Conservation (phyloP, 306 rosid species). For the Cucurbita pepo region DNA sequence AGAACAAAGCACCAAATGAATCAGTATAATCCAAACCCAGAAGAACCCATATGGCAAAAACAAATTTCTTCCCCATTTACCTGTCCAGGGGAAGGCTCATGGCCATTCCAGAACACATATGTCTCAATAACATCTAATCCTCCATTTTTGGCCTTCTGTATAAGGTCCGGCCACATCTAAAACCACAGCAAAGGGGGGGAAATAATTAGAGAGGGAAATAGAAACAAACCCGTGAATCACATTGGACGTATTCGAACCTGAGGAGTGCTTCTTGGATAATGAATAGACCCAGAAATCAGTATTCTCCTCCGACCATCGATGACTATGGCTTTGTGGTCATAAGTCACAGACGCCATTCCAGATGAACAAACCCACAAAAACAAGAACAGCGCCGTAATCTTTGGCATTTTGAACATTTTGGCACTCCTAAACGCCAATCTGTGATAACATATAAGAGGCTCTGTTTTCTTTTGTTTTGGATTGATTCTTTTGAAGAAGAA, state of each 20-base stretch:
- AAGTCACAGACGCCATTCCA: constrained; percentile 41
- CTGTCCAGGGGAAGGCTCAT: constrained; percentile 77
- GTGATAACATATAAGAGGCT: neutral
- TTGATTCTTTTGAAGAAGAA: constrained; percentile 6
- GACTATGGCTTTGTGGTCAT: constrained; percentile 54
- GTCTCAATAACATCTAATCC: constrained; percentile 89
- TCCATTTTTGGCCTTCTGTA: constrained; percentile 92
- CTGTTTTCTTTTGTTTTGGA: neutral
- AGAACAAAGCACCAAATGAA: neutral
- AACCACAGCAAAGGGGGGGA: neutral
- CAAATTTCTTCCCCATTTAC: constrained; percentile 21
- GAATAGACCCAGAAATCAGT: constrained; percentile 84
- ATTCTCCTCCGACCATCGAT: constrained; percentile 59
- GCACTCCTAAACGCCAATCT: constrained; percentile 12
- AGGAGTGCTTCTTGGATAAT: constrained; percentile 96
- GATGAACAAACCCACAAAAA: constrained; percentile 26
- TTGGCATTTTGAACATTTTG: constrained; percentile 9
- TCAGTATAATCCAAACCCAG: constrained; percentile 2
- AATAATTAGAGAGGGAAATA: neutral
- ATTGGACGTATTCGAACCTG: constrained; percentile 34
- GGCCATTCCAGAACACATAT: constrained; percentile 97
- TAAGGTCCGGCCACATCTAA: constrained; percentile 82
- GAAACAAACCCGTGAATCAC: constrained; percentile 3
- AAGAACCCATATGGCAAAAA: neutral
- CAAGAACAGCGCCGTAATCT: constrained; percentile 6